Evolutionary conservation across 2,329 filamentous ascomycete species (phyloP), one percentile per base, ranked within the genome.

Genomic region (Aspergillus proliferans): DNA sequence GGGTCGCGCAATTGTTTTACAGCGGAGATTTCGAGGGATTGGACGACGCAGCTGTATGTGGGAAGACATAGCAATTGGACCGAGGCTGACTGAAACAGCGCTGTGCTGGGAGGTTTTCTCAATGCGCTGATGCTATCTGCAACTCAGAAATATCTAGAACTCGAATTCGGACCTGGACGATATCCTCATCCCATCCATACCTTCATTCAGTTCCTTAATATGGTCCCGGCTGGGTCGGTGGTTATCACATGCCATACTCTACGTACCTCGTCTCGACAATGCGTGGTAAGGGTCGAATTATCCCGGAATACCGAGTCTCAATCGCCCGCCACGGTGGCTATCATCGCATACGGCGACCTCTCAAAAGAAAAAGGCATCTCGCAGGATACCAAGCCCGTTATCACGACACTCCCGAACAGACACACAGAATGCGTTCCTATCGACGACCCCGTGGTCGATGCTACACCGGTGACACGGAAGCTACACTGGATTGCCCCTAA

Each of bases 31-130:
- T 45, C 56, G 12, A 51, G 21, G 8, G 52, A 58, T 48, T 59
- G 57, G 56, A 56, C 54, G 21, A 57, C 56, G 8, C 57, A 59
- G 46, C 54, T 58, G 57, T 59, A 58, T 45, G 54, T 50, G 28
- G 41, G 18, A 22, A 39, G n/a, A 14, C n/a, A 41, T 14, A 41
- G 22, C 18, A 40, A 22, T 19, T 21, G 19, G 10, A 40, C 15
- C 10, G 18, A 45, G 24, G 46, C 49, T 52, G 45, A 59, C 50
- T 38, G 34, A 43, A 42, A 44, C 24, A 60, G 58, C 47, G 57
- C 58, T 28, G 51, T 58, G 10, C 47, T 60, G 47, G 58, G 58
- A 15, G 58, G 58, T 3, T 60, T 55, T 26, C 50, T 54, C 7
- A 51, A 49, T 36, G 53, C 56, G 7, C 28, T 60, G 18, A 56